Base-by-base conservation (phyloP, 305 asterid genomes). In the Caryopteris hybrid region DNA sequence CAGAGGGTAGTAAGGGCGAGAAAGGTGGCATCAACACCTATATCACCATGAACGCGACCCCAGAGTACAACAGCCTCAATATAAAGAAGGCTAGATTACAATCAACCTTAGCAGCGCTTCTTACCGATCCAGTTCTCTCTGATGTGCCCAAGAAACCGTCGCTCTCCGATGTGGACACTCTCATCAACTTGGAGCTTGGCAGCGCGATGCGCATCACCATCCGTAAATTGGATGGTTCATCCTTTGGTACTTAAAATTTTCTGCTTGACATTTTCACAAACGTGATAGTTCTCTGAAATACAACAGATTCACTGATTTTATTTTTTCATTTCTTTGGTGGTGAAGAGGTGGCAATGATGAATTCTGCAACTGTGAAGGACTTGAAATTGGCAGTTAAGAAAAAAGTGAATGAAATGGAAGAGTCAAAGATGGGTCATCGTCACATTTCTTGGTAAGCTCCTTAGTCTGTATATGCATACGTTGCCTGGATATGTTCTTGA, bases 191-290 rank as follows among this genome's bases (percentile, higher is more conserved):
- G 82, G 95, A 93, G 80, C 88, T 90, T 65, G 97, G 97, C 71
- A 93, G 99, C 75, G 97, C 97, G 50, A 93, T 90, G 97, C 95
- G 96, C 33, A 78, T 90, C 77, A 63, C 87, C 13, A 79, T 88
- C 67, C 83, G 79, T 51, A 90, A 85, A 76, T 38, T 86, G 82
- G 97, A 92, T 39, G 82, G 73, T 25, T 77, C 88, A n/a, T 78
- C 80, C 20, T 68, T 90, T 11, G 96, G 96, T 92, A 84, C 4
- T 10, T 41, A 5, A 9, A 12, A 39, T 29, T 74, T 47, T 66
- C 70, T 51, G 64, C 75, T 65, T 17, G 75, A 52, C 82, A 85
- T 77, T 77, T 83, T 68, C 52, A 59, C 84, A 27, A 77, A 81
- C 78, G 75, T 42, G 18, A 34, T 47, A n/a, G 42, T 55, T 43